phyloP scores from a whole-genome alignment of 768 basidiomycete species.

The Tylopilus rubrobrunneus region DNA sequence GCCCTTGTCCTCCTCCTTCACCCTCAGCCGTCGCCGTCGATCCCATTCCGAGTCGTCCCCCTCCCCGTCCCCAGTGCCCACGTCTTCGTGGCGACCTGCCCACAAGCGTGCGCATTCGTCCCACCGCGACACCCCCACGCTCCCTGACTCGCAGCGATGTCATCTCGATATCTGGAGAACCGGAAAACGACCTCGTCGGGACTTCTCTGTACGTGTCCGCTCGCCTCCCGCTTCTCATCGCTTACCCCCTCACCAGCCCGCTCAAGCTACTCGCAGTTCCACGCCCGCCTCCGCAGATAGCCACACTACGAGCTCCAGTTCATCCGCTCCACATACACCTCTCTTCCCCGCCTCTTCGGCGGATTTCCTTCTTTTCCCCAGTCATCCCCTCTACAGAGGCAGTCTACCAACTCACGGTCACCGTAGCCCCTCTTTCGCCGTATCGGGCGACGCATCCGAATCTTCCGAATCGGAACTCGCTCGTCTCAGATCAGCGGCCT shows the following conservation, averaged over 20 bases:
- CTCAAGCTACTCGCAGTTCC: conserved; percentile 25
- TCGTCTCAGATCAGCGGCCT: conserved; percentile 57
- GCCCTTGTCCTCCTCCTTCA: conserved; percentile 35
- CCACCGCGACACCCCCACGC: conserved; percentile 31
- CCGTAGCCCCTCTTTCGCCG: conserved; percentile 22
- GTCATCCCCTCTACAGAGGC: conserved; percentile 12
- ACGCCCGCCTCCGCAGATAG: conserved; percentile 30
- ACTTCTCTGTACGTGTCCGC: conserved; percentile 39
- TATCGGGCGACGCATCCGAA: conserved; percentile 21
- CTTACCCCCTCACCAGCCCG: conserved; percentile 10
- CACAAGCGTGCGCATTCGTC: conserved; percentile 50
- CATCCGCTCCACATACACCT: conserved; percentile 31
- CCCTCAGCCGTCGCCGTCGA: conserved; percentile 42
- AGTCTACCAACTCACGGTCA: conserved; percentile 7
- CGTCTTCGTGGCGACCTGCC: conserved; percentile 38
- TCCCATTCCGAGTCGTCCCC: conserved; percentile 49
- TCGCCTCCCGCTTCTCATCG: neutral
- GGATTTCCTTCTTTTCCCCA: conserved; percentile 45
- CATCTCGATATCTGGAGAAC: conserved; percentile 51
- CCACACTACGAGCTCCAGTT: conserved; percentile 19
- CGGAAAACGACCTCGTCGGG: conserved; percentile 51
- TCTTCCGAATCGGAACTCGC: conserved; percentile 32
- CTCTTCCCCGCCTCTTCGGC: conserved; percentile 46
- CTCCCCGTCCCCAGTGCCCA: conserved; percentile 33
- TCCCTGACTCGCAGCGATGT: conserved; percentile 43